Evolutionary conservation across 371 early-diverging fungal species (phyloP).

Genomic region (Mortierella sp.): DNA sequence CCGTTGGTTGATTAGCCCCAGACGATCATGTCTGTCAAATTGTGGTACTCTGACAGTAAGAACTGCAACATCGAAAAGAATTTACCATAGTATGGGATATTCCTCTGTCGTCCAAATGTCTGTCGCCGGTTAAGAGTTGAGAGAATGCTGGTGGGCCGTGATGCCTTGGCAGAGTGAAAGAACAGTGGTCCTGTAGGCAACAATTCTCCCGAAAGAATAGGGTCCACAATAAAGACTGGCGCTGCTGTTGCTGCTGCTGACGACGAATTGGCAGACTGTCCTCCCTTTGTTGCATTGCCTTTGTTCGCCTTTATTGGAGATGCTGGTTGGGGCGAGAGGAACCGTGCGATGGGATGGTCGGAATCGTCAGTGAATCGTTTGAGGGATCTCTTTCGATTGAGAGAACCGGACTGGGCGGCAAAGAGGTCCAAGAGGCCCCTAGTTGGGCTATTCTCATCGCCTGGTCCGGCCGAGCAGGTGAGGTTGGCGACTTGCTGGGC

Average conservation of each 20-base stretch:
- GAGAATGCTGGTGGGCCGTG: slow-evolving; percentile 20
- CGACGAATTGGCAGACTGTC: background rate
- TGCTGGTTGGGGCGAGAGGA: background rate
- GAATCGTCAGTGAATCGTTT: slow-evolving; percentile 33
- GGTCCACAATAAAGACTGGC: background rate
- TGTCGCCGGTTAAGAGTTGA: slow-evolving; percentile 27
- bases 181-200: slow-evolving; percentile 16
- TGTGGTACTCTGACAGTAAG: background rate
- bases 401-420: slow-evolving; percentile 40
- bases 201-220: background rate
- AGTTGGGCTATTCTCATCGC: slow-evolving; percentile 37
- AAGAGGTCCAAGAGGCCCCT: slow-evolving; percentile 51
- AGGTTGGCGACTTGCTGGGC: slow-evolving; percentile 17
- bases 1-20: background rate
- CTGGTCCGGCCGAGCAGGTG: slow-evolving; percentile 25
- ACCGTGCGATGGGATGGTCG: slow-evolving; percentile 16
- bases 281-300: slow-evolving; percentile 1
- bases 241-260: background rate
- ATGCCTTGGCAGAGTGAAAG: slow-evolving; percentile 24
- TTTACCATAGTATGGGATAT: slow-evolving; percentile 35
- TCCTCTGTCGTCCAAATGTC: slow-evolving; percentile 22
- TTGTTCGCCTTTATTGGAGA: background rate
- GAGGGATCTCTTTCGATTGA: slow-evolving; percentile 41
- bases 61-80: background rate
- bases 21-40: background rate